Evolutionary conservation across 495 filamentous ascomycete species (phyloP).

Genomic region (Xylaria scruposa): DNA sequence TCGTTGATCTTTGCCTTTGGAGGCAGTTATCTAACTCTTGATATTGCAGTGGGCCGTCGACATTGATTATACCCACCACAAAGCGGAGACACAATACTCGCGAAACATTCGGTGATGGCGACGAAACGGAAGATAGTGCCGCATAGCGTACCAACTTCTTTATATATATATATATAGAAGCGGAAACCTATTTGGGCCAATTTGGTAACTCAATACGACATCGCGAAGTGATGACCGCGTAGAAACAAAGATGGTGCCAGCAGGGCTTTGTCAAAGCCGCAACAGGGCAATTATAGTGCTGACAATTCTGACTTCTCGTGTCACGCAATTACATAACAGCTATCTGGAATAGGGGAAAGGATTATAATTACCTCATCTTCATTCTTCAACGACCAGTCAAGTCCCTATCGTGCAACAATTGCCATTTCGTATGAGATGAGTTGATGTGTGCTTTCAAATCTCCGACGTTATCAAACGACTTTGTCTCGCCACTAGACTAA

Average conservation of each 20-base stretch:
- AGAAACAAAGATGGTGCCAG: too few species aligned
- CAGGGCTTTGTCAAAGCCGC: not conserved
- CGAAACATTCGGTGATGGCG: constrained; percentile 9
- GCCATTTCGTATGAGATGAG: constrained; percentile 47
- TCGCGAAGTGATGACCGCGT: not conserved
- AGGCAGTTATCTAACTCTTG: constrained; percentile 23
- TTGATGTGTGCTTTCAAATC: constrained; percentile 44
- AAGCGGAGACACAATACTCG: constrained; percentile 21
- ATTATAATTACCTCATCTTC: constrained; percentile 8
- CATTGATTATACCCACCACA: constrained; percentile 27
- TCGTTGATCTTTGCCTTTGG: constrained; percentile 17
- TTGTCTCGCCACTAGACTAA: constrained; percentile 41
- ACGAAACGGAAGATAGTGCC: not conserved
- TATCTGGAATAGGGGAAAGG: not conserved
- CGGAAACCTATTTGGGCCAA: not conserved
- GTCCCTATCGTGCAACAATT: constrained; percentile 49
- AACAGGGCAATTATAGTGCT: not conserved
- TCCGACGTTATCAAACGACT: constrained; percentile 42
- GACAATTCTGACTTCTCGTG: not conserved
- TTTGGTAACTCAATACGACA: not conserved
- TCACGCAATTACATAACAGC: not conserved
- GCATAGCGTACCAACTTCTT: not conserved
- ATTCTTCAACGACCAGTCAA: constrained; percentile 33
- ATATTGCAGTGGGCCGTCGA: constrained; percentile 26
- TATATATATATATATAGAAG: not conserved